Conservation (phyloP, 257 asterid genomes). For the Cynanchum wilfordii region DNA sequence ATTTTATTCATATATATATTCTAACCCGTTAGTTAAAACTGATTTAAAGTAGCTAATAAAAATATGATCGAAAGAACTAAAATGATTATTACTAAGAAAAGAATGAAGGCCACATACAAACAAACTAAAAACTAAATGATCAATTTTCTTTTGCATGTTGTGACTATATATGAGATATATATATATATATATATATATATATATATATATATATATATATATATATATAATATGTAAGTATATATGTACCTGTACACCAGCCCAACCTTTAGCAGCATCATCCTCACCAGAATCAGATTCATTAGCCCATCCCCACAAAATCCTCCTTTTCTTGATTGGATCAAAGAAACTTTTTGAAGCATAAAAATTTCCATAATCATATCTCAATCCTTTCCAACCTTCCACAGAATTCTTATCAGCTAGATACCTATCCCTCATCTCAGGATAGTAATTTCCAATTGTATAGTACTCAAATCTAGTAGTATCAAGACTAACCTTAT, state of each 20-base stretch:
- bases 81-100: no score
- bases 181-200: no score
- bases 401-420: slow-evolving; percentile 52
- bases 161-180: no score
- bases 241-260: slow-evolving; percentile 37
- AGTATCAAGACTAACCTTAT: slow-evolving; percentile 57
- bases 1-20: no score
- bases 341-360: slow-evolving; percentile 74
- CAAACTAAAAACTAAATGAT: no score
- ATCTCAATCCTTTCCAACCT: slow-evolving; percentile 53
- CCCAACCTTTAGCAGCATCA: slow-evolving; percentile 60
- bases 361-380: slow-evolving; percentile 62
- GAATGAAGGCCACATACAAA: no score
- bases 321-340: slow-evolving; percentile 41
- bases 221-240: no score
- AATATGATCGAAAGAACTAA: no score
- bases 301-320: slow-evolving; percentile 79
- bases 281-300: slow-evolving; percentile 43
- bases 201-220: no score
- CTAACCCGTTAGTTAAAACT: no score
- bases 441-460: slow-evolving; percentile 33
- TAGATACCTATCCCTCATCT: slow-evolving; percentile 32
- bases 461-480: slow-evolving; percentile 65
- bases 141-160: no score
- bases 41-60: no score